Conservation (phyloP, 768 basidiomycete species). For the Phaeotremella skinneri region DNA sequence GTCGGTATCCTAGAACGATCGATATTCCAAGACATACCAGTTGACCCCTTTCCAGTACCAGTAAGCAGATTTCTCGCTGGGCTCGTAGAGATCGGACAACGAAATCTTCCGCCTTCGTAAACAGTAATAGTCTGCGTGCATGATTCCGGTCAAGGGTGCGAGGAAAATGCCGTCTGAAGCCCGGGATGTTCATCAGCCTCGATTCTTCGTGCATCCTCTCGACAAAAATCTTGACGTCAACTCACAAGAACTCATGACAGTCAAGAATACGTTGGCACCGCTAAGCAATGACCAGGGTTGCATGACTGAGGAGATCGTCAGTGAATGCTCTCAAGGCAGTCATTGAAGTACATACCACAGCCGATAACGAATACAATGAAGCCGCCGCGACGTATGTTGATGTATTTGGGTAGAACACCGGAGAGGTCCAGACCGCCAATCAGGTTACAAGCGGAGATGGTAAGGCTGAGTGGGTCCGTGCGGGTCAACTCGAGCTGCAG, state of each 20-base stretch:
- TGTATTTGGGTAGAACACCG: not conserved
- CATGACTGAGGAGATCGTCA: not conserved
- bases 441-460: not conserved
- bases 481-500: not conserved
- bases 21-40: not conserved
- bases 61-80: not conserved
- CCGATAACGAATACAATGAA: not conserved
- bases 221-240: not conserved
- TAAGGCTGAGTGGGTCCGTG: not conserved
- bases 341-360: not conserved
- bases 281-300: not conserved
- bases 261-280: not conserved
- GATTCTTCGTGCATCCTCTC: no score
- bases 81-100: not conserved
- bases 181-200: no score
- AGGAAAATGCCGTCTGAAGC: not conserved
- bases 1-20: not conserved
- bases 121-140: not conserved
- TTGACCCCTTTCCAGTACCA: not conserved
- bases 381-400: not conserved
- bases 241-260: not conserved
- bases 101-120: not conserved
- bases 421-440: conserved; percentile 1
- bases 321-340: not conserved
- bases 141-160: not conserved